These are phyloP conservation scores for Schoenoplectus triqueter DNA, from an alignment of 202 grass and related monocot genomes.

Conservation along the genomic window DNA sequence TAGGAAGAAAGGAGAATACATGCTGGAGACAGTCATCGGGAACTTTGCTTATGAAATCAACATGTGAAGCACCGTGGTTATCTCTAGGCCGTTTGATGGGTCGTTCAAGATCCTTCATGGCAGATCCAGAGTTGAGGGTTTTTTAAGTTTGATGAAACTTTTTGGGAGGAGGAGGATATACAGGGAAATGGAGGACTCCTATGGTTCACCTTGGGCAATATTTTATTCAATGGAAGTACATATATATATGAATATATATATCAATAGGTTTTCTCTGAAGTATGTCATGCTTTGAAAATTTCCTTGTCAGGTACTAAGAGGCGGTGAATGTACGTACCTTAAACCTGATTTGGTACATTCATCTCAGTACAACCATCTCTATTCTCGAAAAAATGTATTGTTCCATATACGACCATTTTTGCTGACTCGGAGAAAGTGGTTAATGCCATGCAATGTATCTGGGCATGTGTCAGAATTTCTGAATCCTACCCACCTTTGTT, in stretches of 20 bases:
- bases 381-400: not conserved
- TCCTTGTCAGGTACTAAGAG: not conserved
- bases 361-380: not conserved
- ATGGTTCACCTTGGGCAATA: not conserved
- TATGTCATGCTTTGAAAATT: not conserved
- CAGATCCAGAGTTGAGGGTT: not conserved
- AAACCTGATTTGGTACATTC: not conserved
- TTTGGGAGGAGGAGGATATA: not conserved
- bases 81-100: not conserved
- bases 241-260: not conserved
- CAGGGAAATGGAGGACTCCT: not conserved
- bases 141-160: not conserved
- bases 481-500: not conserved
- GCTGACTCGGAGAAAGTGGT: not conserved
- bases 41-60: not conserved
- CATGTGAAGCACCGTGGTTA: not conserved
- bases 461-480: not conserved
- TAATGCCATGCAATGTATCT: slow-evolving; percentile 25
- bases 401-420: not conserved
- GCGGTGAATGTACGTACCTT: not conserved
- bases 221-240: not conserved
- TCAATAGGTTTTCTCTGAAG: not conserved
- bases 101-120: not conserved
- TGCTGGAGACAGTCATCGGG: not conserved
- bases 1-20: slow-evolving; percentile 16